Evolutionary conservation across 1,284 basidiomycete genomes (phyloP), one percentile per base, ranked within the genome.

Genomic region (Pascua sp.): DNA sequence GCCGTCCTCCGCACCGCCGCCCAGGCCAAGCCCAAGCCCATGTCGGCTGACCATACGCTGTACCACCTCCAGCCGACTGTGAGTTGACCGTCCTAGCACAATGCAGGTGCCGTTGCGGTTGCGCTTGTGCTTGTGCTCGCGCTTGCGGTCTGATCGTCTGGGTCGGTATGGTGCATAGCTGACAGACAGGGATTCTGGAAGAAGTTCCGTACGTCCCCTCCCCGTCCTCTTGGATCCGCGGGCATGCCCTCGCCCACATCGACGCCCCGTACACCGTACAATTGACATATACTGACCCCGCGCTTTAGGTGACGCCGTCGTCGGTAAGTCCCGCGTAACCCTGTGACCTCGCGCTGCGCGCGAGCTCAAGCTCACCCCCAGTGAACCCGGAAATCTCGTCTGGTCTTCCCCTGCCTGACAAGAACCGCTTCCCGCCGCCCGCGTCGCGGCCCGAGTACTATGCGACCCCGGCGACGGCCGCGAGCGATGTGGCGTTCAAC

Each of bases 311-410:
- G 90, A 93, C 77, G 85, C 89, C 61, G 80, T 84, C 56, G 83
- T 87, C 57, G 88, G 90, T 92, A 72, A 81, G 47, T 16, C 42
- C 51, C n/a, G n/a, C n/a, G n/a, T n/a, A n/a, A n/a, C n/a, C n/a
- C n/a, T n/a, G 42, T 47, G 55, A 57, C 42, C 50, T 39, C 42
- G 37, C 53, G 11, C 50, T 53, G 8, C n/a, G n/a, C n/a, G n/a
- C n/a, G n/a, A n/a, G n/a, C n/a, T n/a, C n/a, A n/a, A n/a, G n/a
- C n/a, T n/a, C n/a, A n/a, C n/a, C n/a, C n/a, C n/a, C n/a, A n/a
- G 75, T 93, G 65, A 92, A 94, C 78, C 91, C 92, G 42, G 86
- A 89, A 72, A 95, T 96, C 73, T 94, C 91, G 13, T 87, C 84
- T 62, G 93, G 93, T 77, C 83, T 96, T n/a, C 93, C 93, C 32